These are phyloP conservation scores for Helminthosporium solani DNA, from an alignment of 2,329 filamentous ascomycete species.

Conservation along the genomic window DNA sequence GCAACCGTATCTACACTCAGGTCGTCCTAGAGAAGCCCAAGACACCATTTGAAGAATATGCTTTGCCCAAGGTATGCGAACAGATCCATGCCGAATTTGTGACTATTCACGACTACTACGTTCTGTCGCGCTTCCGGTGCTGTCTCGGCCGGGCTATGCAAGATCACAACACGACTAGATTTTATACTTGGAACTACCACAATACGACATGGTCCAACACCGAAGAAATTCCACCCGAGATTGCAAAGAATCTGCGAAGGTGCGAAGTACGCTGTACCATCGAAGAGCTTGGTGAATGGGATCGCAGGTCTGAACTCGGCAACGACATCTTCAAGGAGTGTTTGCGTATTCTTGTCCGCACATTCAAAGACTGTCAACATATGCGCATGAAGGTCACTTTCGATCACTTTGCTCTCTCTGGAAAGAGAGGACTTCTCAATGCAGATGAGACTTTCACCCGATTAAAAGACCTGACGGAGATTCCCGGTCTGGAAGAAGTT, in stretches of 20 bases:
- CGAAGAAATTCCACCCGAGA: not conserved
- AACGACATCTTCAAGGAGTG: conserved; percentile 6
- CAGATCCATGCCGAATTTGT: conserved; percentile 3
- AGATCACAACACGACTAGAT: not conserved
- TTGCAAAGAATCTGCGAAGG: not conserved
- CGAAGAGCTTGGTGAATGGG: conserved; percentile 5
- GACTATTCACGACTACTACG: not conserved
- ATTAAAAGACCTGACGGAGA: conserved; percentile 1
- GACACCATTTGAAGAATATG: not conserved
- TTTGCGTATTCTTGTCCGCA: conserved; percentile 1
- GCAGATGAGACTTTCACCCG: not conserved
- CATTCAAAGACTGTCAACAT: conserved; percentile 1
- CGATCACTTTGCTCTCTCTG: conserved; percentile 4
- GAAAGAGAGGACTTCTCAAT: conserved; percentile 1
- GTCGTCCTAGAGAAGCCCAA: not conserved
- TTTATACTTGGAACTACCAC: conserved; percentile 5
- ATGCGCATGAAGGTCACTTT: conserved; percentile 1
- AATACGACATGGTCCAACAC: not conserved
- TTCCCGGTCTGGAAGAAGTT: not conserved
- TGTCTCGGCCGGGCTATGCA: conserved; percentile 1
- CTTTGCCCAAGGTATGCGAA: not conserved
- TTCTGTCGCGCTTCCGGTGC: not conserved
- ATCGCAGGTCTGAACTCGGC: conserved; percentile 1
- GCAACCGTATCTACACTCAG: conserved; percentile 1
- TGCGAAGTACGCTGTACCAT: conserved; percentile 5